Evolutionary conservation across 352 stramenopile genomes (phyloP), one percentile per base, ranked within the genome.

Genomic region (Phytophthora fragariae): DNA sequence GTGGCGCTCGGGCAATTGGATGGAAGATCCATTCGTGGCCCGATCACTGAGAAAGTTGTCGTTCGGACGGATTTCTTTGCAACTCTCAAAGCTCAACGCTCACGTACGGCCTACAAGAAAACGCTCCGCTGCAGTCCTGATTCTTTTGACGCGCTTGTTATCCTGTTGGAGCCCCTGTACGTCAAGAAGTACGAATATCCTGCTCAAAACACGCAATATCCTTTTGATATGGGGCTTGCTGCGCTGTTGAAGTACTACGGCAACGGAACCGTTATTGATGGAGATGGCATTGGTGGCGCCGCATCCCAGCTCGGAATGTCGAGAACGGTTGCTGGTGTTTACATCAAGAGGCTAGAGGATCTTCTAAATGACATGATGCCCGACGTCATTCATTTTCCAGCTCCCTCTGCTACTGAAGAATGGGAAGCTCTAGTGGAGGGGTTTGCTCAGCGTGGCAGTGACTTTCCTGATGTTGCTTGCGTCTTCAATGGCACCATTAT

Each of bases 401-500:
- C 44, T 11, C 35, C 24, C 7, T 19, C 21, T 21, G 65, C 57
- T 5, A 27, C 35, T 9, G 24, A 54, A 17, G 57, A 72, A 52
- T 62, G 65, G 65, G 27, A 27, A 0, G 49, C 35, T 19, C 3
- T 72, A 2, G 39, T 39, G 2, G 50, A 62, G 4, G 65, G 57
- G 4, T 72, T 72, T 49, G 21, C 10, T 21, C 21, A 3, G 27
- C 53, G 65, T 6, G 57, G 39, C 6, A 27, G 44, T 6, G 37
- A 57, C 65, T 31, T 72, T 54, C 57, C 65, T n/a, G 65, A 72
- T 33, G 65, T 66, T 14, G 55, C 65, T 5, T 72, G 65, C 12
- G 41, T 72, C 33, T 72, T 66, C 52, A 37, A 72, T n/a, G 65
- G 65, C 4, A 62, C 57, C 17, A 21, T 62, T 15, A 41, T 66